Percentiles rank a stretch among this genome's conserved stretches.
Evolutionary conservation across 1,139 yeast genomes (phyloP).

Genomic region (Fermentozyma sake): DNA sequence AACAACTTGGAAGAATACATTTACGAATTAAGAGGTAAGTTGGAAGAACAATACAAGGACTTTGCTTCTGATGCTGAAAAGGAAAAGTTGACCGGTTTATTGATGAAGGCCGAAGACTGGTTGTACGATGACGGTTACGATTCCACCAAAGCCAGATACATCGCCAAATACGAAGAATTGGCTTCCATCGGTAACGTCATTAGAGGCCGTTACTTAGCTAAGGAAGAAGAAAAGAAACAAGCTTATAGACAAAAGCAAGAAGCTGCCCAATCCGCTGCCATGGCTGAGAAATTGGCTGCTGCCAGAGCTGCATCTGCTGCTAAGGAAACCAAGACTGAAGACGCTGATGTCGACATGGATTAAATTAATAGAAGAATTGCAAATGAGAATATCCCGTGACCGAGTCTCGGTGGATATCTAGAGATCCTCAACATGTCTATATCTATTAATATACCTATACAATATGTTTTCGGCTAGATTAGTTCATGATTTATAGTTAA

Average conservation of each 20-base stretch:
- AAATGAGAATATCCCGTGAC: background rate
- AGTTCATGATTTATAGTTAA: no score
- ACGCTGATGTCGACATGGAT: constrained; percentile 39
- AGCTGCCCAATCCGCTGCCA: constrained; percentile 79
- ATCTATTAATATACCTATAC: no score
- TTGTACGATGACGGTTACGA: constrained; percentile 96
- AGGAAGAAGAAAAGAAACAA: constrained; percentile 94
- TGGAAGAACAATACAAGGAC: constrained; percentile 84
- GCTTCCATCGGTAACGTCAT: constrained; percentile 92
- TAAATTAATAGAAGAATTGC: constrained; percentile 3
- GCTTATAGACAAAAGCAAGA: constrained; percentile 84
- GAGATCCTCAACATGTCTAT: background rate
- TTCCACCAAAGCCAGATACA: constrained; percentile 91
- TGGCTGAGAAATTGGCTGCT: constrained; percentile 89
- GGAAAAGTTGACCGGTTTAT: constrained; percentile 65
- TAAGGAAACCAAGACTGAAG: constrained; percentile 16
- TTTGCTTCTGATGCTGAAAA: constrained; percentile 92
- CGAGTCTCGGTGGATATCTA: background rate
- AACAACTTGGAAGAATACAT: constrained; percentile 98
- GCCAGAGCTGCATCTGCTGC: constrained; percentile 53
- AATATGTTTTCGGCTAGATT: no score
- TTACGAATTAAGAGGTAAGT: constrained; percentile 94
- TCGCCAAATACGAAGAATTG: constrained; percentile 97
- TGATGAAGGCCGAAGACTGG: constrained; percentile 95
- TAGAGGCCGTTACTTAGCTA: constrained; percentile 90